Evolutionary conservation across 768 basidiomycete genomes (phyloP), one percentile per base, ranked within the genome.

Genomic region (Xerocomellus intermedius): DNA sequence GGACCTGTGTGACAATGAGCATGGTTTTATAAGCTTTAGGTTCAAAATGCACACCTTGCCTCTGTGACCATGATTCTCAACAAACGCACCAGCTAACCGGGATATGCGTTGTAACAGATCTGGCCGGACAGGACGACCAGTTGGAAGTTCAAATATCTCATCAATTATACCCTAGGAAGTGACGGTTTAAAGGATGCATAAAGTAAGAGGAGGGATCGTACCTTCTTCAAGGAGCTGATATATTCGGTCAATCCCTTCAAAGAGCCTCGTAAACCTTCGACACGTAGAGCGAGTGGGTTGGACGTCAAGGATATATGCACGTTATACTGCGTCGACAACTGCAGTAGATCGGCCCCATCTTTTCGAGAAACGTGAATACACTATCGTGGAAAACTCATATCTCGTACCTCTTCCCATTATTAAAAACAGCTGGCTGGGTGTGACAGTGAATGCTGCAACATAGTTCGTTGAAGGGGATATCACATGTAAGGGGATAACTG

Each of bases 341-440:
- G 74, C 53, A 85, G 67, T 32, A 88, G 73, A 62, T 89, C 77
- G 38, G 74, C 70, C 35, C 89, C 89, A 66, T 90, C 89, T 90
- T 41, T 26, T 36, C 45, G 22, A 13, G 9, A 57, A 48, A 55
- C 7, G 38, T 61, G 46, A 63, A 54, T 37, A n/a, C 30, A 59
- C 12, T 30, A 52, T 52, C 24, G 32, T n/a, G 16, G 7, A 30
- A 45, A 54, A 39, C 9, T 19, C 8, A 5, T 42, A 36, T 36
- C 42, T 48, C 58, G 47, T 30, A 87, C 89, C 85, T 79, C 79
- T 85, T 38, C 89, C 89, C 57, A 92, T 77, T 30, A 91, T 75
- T 30, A 91, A 65, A 65, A 91, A 89, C 7, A 89, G 75, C 60
- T 87, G 78, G 47, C 76, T 78, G 4, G 82, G 78, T 17, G 75